Evolutionary conservation across 2,329 filamentous ascomycete genomes (phyloP), one percentile per base, ranked within the genome.

Genomic region (Penicillium sp.): DNA sequence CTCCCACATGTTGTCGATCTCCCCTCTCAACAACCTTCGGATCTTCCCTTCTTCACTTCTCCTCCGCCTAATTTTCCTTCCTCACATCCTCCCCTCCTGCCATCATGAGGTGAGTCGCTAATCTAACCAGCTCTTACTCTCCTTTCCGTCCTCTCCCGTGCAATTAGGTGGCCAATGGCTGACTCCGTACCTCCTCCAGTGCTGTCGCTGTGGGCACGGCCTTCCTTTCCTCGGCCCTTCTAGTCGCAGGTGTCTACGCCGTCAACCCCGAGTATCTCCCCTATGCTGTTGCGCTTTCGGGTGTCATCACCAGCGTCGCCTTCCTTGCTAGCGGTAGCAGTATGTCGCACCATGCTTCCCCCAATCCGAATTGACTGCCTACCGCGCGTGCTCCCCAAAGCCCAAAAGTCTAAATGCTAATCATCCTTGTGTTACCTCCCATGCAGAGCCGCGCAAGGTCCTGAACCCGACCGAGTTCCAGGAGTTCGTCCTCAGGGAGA

Each of bases 401-500:
- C 20, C 17, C 20, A 47, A 54, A 38, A n/a, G 17, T 34, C 5
- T 28, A 37, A 54, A 47, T 11, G 31, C 52, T 54, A 47, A 54
- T 42, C 20, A 39, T 22, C 8, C 28, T 25, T 20, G 54, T 57
- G 41, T 54, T n/a, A 58, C 56, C 54, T 55, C 43, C 54, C 31
- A 38, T 54, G 34, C 76, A 92, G 91, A 88, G 75, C 83, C 88
- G 63, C 87, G 89, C 77, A 92, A 91, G 79, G 88, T 95, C 65
- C 86, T 99, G 69, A 94, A 94, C 81, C 92, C 93, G 35, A 87
- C 88, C 68, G 84, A 84, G 53, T 97, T 96, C 85, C 92, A 97
- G 77, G 86, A 96, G 59, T 97, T 97, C 75, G 89, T 91, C 76
- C 88, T 99, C 69, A 89, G 90, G 78, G 91, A 98, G 79, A 98